Base-by-base conservation (phyloP, 441 rosid genomes). In the Euphorbia schlechtendalii region DNA sequence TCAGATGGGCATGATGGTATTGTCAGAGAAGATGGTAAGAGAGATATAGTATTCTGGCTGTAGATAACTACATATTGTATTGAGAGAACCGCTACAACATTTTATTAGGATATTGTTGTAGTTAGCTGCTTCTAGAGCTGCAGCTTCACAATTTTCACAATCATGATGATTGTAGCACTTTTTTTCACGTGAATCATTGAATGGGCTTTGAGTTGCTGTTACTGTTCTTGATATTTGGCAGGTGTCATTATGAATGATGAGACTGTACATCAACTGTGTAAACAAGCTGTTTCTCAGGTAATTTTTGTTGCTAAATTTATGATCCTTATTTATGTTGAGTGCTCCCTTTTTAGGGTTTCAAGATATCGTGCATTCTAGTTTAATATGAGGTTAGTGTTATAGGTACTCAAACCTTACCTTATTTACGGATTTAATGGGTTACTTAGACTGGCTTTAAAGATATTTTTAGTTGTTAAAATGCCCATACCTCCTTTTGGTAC, bases 1-100 rank as follows among this genome's bases (percentile, higher is more conserved):
- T 93, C 99, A 0, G 97, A 90, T 76, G 99, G 99, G 40, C 99
- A 93, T 67, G 97, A 93, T 77, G 99, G 97, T 48, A 89, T 90
- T 36, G 97, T 90, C 30, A 83, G 97, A 77, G 99, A 90, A 77
- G 97, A 93, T 78, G 97, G 96, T 93, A 79, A 81, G 90, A 68
- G 41, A 66, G 38, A 71, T 24, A 11, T 5, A 28, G 9, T 13
- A 27, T 65, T 8, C 56, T 22, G 27, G n/a, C 24, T 38, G 21
- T 49, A 67, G 53, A 17, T 17, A 48, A 48, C 53, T 48, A 48
- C 43, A 56, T 48, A 13, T 53, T 56, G 14, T 28, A 4, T 64
- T 53, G 11, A 43, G 22, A 49, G 48, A 45, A 61, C 70, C 25
- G 12, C 28, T 28, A 24, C 9, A 56, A 56, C 13, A 46, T 63